phyloP scores from a whole-genome alignment of 345 rosid genomes.

The Rhizophora apiculata region DNA sequence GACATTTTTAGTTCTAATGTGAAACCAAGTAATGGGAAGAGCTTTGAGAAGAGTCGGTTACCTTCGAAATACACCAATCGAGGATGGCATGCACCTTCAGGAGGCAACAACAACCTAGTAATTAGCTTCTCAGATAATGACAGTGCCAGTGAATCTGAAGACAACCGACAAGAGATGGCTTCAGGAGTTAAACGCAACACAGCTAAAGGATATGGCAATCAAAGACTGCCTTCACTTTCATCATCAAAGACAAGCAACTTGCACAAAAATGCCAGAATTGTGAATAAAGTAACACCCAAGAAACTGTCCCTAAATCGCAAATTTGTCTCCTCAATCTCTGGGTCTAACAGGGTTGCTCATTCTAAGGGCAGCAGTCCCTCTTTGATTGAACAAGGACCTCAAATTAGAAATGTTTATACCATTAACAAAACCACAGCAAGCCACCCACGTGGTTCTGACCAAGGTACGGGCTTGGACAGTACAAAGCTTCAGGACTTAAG shows the following conservation, averaged over 20 bases:
- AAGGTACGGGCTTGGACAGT: constrained; percentile 37
- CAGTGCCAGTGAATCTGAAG: constrained; percentile 75
- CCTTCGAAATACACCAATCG: constrained; percentile 34
- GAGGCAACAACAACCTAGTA: constrained; percentile 57
- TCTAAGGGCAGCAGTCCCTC: constrained; percentile 30
- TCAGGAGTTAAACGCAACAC: constrained; percentile 32
- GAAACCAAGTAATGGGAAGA: constrained; percentile 38
- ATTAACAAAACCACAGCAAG: constrained; percentile 37
- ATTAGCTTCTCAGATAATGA: constrained; percentile 89
- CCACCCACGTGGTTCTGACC: constrained; percentile 45
- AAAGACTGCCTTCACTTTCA: constrained; percentile 30
- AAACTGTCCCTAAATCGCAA: constrained; percentile 42
- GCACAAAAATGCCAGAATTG: constrained; percentile 29
- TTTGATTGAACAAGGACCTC: constrained; percentile 37
- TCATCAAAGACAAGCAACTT: constrained; percentile 32
- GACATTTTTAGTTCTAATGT: constrained; percentile 25
- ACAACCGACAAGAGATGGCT: constrained; percentile 22
- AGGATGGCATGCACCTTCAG: constrained; percentile 40
- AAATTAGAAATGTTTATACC: constrained; percentile 31
- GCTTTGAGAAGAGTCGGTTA: constrained; percentile 40
- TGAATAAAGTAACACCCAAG: constrained; percentile 38
- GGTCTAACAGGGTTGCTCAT: constrained; percentile 38
- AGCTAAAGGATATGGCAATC: constrained; percentile 24
- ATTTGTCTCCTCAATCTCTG: constrained; percentile 33
- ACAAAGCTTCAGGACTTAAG: constrained; percentile 69